Conservation (phyloP, 2,329 filamentous ascomycete species). For the Trichoderma koningiopsis region DNA sequence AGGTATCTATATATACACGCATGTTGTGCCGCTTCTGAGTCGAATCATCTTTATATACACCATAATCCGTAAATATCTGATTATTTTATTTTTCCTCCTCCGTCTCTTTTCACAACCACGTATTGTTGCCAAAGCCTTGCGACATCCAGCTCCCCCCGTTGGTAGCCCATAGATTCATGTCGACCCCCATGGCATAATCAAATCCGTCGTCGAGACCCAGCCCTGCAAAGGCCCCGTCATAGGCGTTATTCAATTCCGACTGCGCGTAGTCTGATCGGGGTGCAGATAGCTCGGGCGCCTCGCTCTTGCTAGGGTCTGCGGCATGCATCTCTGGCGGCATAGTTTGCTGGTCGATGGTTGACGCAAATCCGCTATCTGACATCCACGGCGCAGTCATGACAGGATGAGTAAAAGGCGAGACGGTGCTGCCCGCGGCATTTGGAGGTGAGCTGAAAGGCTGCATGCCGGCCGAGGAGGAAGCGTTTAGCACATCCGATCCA, state of each 20-base stretch:
- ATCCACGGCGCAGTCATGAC: constrained; percentile 37
- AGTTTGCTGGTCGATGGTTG: constrained; percentile 8
- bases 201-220: constrained; percentile 50
- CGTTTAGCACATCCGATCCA: constrained; percentile 34
- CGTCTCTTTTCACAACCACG: not conserved
- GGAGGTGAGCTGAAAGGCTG: constrained; percentile 10
- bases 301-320: not conserved
- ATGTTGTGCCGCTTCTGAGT: not conserved
- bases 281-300: constrained; percentile 27
- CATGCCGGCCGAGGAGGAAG: not conserved
- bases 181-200: constrained; percentile 47
- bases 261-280: constrained; percentile 25
- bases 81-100: not conserved
- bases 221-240: constrained; percentile 52
- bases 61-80: not conserved
- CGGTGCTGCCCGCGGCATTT: constrained; percentile 27
- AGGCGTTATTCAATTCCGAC: constrained; percentile 51
- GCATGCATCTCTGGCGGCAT: not conserved
- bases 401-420: constrained; percentile 37
- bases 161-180: constrained; percentile 42
- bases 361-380: constrained; percentile 34
- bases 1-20: not conserved
- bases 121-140: constrained; percentile 37
- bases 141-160: constrained; percentile 38
- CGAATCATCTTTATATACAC: not conserved